Evolutionary conservation across 208 protist genomes (phyloP), one percentile per base, ranked within the genome.

Genomic region (Leishmania amazonensis): DNA sequence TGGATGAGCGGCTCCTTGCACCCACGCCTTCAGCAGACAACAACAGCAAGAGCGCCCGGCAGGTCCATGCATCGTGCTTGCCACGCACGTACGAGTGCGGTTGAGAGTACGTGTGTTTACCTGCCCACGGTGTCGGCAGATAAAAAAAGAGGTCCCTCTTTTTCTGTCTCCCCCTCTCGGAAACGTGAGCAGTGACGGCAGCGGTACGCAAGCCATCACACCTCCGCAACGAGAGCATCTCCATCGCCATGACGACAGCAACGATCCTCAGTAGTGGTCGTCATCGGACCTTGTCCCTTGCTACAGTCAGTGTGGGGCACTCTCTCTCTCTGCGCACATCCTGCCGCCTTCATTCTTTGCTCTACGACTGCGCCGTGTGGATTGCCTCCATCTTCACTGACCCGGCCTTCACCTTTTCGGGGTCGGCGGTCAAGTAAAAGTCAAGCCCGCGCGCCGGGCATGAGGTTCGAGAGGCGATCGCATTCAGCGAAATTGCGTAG

Each of bases 401-500:
- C 68, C 84, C 73, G 19, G 53, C 70, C 58, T 53, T 54, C 15
- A 83, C 81, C 71, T 86, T 89, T 58, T 79, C 77, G 31, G 85
- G 81, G 54, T 83, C 72, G 6, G 87, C 85, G 15, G 84, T 93
- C 45, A 84, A 47, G 62, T 91, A 91, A 51, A 83, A 82, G 9
- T 70, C 57, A 62, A 81, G 65, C 38, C 81, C 80, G 40, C 85
- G 79, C 15, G 88, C 87, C 17, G 84, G 87, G 70, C 94, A 97
- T 42, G 70, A n/a, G 21, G 80, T 86, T 1, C 67, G 65, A 21
- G 78, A 68, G 24, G 89, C 94, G 40, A 97, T 91, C 21, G 89
- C 86, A 74, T 96, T 92, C 62, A 97, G 65, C 35, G 94, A 96
- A 58, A 77, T 79, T 31, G 80, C 87, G 81, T 97, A 97, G 81